Base-by-base conservation (phyloP, 2,329 filamentous ascomycete genomes). In the Cladophialophora exuberans region DNA sequence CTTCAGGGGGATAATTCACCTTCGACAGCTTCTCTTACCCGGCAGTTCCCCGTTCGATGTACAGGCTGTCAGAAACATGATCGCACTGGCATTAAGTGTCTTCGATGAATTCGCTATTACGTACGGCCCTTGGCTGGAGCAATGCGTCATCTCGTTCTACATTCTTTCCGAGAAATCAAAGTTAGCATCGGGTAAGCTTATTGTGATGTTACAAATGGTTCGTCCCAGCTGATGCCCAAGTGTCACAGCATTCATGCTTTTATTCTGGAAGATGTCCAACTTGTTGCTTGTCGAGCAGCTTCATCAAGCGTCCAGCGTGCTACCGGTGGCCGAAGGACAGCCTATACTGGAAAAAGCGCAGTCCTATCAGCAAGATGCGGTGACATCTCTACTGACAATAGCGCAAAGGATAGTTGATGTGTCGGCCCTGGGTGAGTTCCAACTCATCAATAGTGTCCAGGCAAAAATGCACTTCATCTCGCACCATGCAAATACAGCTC, bases 131-230 rank as follows among this genome's bases (percentile, higher is more conserved):
- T 57, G 55, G 55, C 45, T 57, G 10, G 44, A 54, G 10, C 55
- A 57, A 10, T 57, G 55, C 23, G 44, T 35, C 17, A 54, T 57
- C n/a, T 50, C 51, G 17, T 54, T 57, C n/a, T 57, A 54, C 18
- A 6, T 42, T 26, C 41, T 57, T n/a, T 57, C 55, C 1, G 50
- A 57, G 39, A 54, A 46, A 20, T 50, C 50, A n/a, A 57, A 57
- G 15, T 33, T 57, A 13, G 46, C 55, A 11, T 54, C 50, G 15
- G 55, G 55, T 57, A 30, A 36, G 45, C 26, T 25, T 13, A 42
- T 26, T 22, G 18, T 23, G 10, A 13, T n/a, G 22, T n/a, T 23
- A 22, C 22, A 7, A 22, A 42, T 13, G 4, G 22, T 23, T 13
- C n/a, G 11, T 11, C 13, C 20, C 33, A 9, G 36, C 26, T 53